Evolutionary conservation across 106 monocot species (phyloP), one percentile per base, ranked within the genome.

Genomic region (Triglochin maritima): DNA sequence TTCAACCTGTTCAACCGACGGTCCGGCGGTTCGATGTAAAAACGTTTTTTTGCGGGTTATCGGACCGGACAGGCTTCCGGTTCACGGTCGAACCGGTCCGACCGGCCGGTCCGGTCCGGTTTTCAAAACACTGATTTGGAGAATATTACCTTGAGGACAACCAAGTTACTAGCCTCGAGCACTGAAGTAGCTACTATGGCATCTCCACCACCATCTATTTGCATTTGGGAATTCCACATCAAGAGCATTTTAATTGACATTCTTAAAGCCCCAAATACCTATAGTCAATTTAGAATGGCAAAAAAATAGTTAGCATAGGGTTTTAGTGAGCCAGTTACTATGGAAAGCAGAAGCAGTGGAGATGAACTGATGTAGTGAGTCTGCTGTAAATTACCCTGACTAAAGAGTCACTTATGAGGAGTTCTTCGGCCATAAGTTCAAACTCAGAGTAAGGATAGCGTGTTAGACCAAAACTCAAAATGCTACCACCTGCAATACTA

Each of bases 351-450:
- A 44, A 48, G 50, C n/a, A 3, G 13, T 66, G 42, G 59, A 8
- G 15, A 6, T 29, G 4, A 8, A 64, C 3, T 5, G 13, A 64
- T n/a, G 47, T 10, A 3, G 13, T 10, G 29, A 29, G 29, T 29
- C 29, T 29, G 29, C 29, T 29, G 29, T 29, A 29, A 29, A 15
- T 52, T 63, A 99, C 98, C 98, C 82, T 99, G 78, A 99, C 83
- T 62, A 71, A 71, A 60, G 92, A 92, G 61, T 99, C 98, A 74
- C 98, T 99, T 81, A 99, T 86, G 15, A 99, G 88, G 82, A 99
- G 98, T 71, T 99, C 98, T 81, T 99, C 98, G 56, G 87, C 88
- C 88, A 99, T 84, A 49, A 99, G 88, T 62, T 99, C 98, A 82
- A 99, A 99, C 63, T 99, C 92, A 43, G 98, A 99, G 55, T 82